Conservation (phyloP, 768 basidiomycete species). For the Leccinum incarnatum region DNA sequence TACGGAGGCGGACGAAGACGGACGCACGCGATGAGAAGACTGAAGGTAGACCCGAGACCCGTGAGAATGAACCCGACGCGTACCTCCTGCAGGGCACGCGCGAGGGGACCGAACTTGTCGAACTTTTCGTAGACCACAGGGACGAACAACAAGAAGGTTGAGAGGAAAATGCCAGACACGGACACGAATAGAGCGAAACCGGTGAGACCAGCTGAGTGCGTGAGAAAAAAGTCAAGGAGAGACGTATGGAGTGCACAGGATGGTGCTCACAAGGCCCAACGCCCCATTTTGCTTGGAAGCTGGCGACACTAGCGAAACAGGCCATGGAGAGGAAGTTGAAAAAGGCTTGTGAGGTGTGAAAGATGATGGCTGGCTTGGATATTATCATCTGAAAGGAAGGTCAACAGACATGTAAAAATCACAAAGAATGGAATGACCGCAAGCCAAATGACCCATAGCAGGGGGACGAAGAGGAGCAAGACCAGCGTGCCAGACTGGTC, state of each 20-base stretch:
- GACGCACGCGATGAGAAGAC: constrained; percentile 76
- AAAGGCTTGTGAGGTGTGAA: constrained; percentile 77
- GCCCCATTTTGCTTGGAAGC: constrained; percentile 81
- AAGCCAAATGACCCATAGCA: constrained; percentile 64
- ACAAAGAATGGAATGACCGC: constrained; percentile 47
- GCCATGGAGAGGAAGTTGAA: constrained; percentile 93
- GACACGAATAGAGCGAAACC: constrained; percentile 85
- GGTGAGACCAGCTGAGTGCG: constrained; percentile 69
- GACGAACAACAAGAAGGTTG: constrained; percentile 69
- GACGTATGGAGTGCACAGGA: background rate
- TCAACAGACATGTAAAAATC: constrained; percentile 12
- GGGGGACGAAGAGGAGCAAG: constrained; percentile 64
- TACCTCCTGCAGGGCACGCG: constrained; percentile 76
- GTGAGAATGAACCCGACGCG: constrained; percentile 84
- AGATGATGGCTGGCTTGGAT: constrained; percentile 77
- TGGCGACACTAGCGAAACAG: constrained; percentile 86
- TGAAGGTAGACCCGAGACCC: constrained; percentile 60
- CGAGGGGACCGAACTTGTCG: constrained; percentile 73
- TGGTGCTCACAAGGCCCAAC: constrained; percentile 78
- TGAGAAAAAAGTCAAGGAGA: constrained; percentile 14
- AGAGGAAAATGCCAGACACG: constrained; percentile 67
- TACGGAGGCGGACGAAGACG: constrained; percentile 1
- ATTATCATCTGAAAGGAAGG: constrained; percentile 69
- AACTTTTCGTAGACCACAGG: constrained; percentile 85
- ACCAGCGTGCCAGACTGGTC: constrained; percentile 49